These are phyloP conservation scores for Wickerhamomyces sydowiorum DNA, from an alignment of 805 yeast genomes.

Conservation along the genomic window DNA sequence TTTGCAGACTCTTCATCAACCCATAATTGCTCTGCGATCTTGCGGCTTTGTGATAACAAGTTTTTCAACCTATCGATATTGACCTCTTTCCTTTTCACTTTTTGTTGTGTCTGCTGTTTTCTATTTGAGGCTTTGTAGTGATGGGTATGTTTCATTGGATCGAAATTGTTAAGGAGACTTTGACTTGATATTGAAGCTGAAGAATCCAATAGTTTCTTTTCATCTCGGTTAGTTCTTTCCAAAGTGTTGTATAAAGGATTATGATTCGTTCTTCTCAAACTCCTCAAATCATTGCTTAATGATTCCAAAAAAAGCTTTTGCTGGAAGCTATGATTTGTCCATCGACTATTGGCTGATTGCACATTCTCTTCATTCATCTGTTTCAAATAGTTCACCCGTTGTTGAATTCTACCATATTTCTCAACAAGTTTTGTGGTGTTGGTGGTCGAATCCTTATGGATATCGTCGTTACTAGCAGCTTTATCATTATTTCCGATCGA, in stretches of 20 bases:
- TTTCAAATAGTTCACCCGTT: conserved; percentile 14
- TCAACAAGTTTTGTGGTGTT: background rate
- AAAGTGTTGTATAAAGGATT: conserved; percentile 11
- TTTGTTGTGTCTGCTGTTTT: background rate
- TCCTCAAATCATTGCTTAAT: conserved; percentile 15
- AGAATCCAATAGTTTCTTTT: background rate
- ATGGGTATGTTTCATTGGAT: background rate
- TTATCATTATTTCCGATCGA: no score
- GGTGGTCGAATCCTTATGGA: no score
- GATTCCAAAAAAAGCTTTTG: conserved; percentile 18
- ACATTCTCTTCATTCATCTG: conserved; percentile 9
- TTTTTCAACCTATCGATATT: background rate
- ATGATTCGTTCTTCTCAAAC: conserved; percentile 14
- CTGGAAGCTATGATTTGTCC: conserved; percentile 4
- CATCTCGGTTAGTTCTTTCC: conserved; percentile 1
- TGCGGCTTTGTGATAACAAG: background rate
- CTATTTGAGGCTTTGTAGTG: background rate
- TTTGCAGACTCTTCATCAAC: background rate
- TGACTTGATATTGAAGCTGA: background rate
- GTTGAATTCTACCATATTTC: conserved; percentile 19
- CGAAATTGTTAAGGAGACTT: background rate
- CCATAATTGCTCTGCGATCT: background rate
- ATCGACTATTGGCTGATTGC: conserved; percentile 1
- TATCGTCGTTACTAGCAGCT: no score
- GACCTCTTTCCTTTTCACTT: background rate